Conservation (phyloP, 768 basidiomycete species). For the Lactifluus piperatus region DNA sequence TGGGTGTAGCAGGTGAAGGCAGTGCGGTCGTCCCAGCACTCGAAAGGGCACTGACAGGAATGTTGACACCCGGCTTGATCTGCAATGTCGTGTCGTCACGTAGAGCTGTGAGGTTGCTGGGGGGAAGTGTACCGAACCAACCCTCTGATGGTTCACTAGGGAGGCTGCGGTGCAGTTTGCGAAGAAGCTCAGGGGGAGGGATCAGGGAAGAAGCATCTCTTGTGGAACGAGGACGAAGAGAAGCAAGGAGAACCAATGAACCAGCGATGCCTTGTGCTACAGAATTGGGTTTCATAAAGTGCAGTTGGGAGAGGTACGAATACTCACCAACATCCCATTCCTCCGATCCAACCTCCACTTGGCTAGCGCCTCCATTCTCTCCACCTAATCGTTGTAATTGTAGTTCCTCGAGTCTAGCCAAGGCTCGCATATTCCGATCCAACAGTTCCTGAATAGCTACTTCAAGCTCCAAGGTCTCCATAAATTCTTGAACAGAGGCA, state of each 20-base stretch:
- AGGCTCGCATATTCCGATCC: conserved; percentile 52
- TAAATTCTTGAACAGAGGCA: conserved; percentile 46
- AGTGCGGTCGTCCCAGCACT: conserved; percentile 15
- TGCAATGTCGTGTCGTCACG: conserved; percentile 70
- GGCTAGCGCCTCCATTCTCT: conserved; percentile 35
- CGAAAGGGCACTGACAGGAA: conserved; percentile 7
- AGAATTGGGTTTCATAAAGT: not conserved
- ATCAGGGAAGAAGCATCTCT: conserved; percentile 40
- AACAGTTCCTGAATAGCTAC: conserved; percentile 60
- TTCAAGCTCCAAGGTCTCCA: conserved; percentile 59
- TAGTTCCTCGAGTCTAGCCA: conserved; percentile 55
- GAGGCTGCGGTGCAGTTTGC: conserved; percentile 61
- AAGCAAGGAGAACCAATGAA: conserved; percentile 58
- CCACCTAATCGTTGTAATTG: conserved; percentile 48
- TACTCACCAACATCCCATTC: conserved; percentile 75
- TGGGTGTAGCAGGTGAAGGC: conserved; percentile 12
- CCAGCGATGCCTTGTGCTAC: conserved; percentile 66
- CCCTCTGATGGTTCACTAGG: conserved; percentile 50
- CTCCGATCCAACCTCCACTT: conserved; percentile 59
- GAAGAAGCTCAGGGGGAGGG: conserved; percentile 58
- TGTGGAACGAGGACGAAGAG: conserved; percentile 57
- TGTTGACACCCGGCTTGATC: conserved; percentile 34
- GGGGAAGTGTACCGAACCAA: conserved; percentile 68
- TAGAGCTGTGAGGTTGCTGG: conserved; percentile 48
- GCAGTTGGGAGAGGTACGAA: not conserved